These are phyloP conservation scores for Fusarium napiforme DNA, from an alignment of 2,329 filamentous ascomycete genomes.

Conservation along the genomic window DNA sequence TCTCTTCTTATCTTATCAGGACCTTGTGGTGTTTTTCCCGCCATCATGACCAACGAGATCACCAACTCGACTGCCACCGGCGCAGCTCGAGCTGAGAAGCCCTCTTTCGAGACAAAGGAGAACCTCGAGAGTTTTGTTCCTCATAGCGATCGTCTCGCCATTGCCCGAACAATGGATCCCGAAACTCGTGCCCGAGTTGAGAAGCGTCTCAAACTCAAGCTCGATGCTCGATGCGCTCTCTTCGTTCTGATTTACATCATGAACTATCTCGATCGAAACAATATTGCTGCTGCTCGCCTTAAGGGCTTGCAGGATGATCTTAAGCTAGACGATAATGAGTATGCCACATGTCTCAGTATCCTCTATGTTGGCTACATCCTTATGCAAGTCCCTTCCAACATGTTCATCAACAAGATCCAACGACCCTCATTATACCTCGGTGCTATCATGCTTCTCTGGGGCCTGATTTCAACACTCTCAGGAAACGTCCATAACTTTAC, in stretches of 20 bases:
- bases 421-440: slow-evolving; percentile 64
- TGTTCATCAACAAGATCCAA: slow-evolving; percentile 65
- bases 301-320: slow-evolving; percentile 73
- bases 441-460: slow-evolving; percentile 68
- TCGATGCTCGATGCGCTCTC: slow-evolving; percentile 75
- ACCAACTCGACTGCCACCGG: neutral
- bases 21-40: neutral
- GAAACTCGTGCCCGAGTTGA: slow-evolving; percentile 58
- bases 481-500: slow-evolving; percentile 63
- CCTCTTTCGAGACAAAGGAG: slow-evolving; percentile 1
- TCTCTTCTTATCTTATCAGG: neutral
- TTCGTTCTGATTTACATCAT: slow-evolving; percentile 80
- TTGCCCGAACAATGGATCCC: slow-evolving; percentile 2
- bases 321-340: slow-evolving; percentile 65
- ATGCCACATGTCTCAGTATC: slow-evolving; percentile 72
- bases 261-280: slow-evolving; percentile 77
- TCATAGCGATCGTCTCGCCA: neutral
- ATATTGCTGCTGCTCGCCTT: slow-evolving; percentile 74
- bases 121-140: neutral
- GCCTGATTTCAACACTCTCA: slow-evolving; percentile 68
- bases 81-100: neutral
- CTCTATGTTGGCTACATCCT: slow-evolving; percentile 74
- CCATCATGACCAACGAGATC: slow-evolving; percentile 10
- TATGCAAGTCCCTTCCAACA: slow-evolving; percentile 71
- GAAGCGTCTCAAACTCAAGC: slow-evolving; percentile 73